These are phyloP conservation scores for Flueggea neowawraea DNA, from an alignment of 441 rosid genomes.

Conservation along the genomic window DNA sequence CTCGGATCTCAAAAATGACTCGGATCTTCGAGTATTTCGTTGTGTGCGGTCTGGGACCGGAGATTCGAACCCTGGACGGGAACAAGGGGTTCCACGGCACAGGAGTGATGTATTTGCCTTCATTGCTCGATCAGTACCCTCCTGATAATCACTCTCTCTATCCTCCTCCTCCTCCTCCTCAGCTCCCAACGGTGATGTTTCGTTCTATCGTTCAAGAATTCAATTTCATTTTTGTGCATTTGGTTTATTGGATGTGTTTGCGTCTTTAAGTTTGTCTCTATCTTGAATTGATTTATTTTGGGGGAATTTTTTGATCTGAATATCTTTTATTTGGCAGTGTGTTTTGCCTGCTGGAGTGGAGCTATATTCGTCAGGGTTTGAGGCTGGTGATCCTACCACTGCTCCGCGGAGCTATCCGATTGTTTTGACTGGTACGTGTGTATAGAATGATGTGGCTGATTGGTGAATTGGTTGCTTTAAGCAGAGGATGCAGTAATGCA, in stretches of 20 bases:
- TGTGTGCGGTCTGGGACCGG: conserved; percentile 93
- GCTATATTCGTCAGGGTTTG: conserved; percentile 70
- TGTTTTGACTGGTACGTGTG: conserved; percentile 69
- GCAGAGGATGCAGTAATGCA: too few relatives aligned
- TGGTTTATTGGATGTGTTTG: not conserved
- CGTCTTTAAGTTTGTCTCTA: not conserved
- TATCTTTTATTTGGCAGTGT: conserved; percentile 42
- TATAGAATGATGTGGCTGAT: not conserved
- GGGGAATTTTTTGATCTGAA: conserved; percentile 15
- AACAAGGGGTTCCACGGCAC: conserved; percentile 83
- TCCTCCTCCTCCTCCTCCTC: conserved; percentile 85
- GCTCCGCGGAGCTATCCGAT: conserved; percentile 94
- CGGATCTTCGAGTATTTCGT: conserved; percentile 93
- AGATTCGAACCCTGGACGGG: conserved; percentile 86
- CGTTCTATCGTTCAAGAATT: not conserved
- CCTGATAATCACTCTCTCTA: conserved; percentile 61
- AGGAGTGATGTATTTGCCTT: conserved; percentile 54
- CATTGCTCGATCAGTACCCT: conserved; percentile 89
- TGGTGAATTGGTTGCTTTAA: not conserved
- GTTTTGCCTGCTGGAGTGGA: conserved; percentile 94
- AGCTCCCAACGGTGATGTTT: conserved; percentile 67
- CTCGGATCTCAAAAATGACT: conserved; percentile 35
- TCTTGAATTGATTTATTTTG: conserved; percentile 1
- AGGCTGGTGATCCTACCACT: conserved; percentile 49
- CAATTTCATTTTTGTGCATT: not conserved